Evolutionary conservation across 768 basidiomycete species (phyloP), one percentile per base, ranked within the genome.

Genomic region (Mycena vulgaris): DNA sequence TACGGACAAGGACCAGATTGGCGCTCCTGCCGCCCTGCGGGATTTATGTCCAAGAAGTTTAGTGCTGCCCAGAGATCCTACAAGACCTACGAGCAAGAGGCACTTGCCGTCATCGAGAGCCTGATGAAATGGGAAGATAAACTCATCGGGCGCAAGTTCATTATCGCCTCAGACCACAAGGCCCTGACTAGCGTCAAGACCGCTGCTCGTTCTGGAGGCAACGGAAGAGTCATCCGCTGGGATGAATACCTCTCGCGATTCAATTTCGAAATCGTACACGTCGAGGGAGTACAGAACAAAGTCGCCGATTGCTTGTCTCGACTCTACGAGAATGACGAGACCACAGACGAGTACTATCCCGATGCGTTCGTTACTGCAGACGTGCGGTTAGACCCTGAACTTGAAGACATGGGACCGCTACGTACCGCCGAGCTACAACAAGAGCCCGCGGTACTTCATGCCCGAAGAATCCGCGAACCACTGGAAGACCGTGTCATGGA

Each of bases 101-200:
- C 65, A 6, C 45, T 75, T 1, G 71, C 71, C 6, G 68, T 75
- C 3, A 45, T 75, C 6, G 68, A 76, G 28, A 49, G 45, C 0
- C 57, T 80, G 0, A 19, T 77, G 5, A 80, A 79, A 42, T 80
- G 75, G 77, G 33, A 35, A 6, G 33, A n/a, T n/a, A n/a, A n/a
- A n/a, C n/a, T 35, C 33, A 35, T 35, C n/a, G n/a, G n/a, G n/a
- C n/a, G n/a, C n/a, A n/a, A n/a, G n/a, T 35, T 35, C 33, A 35
- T 6, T 6, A 35, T 35, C 13, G 13, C 33, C 7, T 6, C 33
- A 6, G 33, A 35, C 33, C 33, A 35, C 33, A 35, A 35, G 33
- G 33, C 33, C 6, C 33, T 35, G 6, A 35, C 33, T 35, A 35
- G 33, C 13, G 33, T 35, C 6, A 35, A 35, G 13, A 35, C 33